Evolutionary conservation across 2,329 filamentous ascomycete species (phyloP), one percentile per base, ranked within the genome.

Genomic region (Xylariomycetidae sp.): DNA sequence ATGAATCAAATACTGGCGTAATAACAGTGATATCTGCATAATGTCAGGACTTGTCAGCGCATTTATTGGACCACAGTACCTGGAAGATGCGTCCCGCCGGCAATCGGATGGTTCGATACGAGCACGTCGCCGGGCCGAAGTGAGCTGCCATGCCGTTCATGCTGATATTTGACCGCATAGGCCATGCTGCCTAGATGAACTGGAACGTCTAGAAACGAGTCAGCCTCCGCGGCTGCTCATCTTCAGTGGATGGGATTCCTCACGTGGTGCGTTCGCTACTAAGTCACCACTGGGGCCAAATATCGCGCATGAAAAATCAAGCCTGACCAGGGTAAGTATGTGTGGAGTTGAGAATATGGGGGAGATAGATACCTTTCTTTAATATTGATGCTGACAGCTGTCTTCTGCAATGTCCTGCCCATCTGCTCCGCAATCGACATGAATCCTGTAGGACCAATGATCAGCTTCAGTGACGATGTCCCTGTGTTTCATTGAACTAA

Each of bases 391-490:
- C 75, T 82, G 11, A 89, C 80, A 45, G 78, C 80, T 0, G 83
- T 88, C 61, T 88, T 88, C 50, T 88, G 82, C n/a, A 90, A 59
- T 4, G 82, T 81, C 31, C 81, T 70, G 0, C 85, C 85, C 84
- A 89, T 89, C 51, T 89, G 85, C 57, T 89, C 85, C 0, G 85
- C 85, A 42, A 89, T 86, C 3, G 80, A 78, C 85, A 89, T 88
- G 61, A 89, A 89, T 23, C 20, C 20, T 23, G 20, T n/a, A n/a
- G 20, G n/a, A 23, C n/a, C 8, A 8, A 23, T 23, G 20, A n/a
- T 23, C n/a, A 23, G n/a, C 20, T 23, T 23, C 8, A 23, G n/a
- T n/a, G n/a, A n/a, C n/a, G n/a, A n/a, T n/a, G n/a, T n/a, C n/a
- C n/a, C n/a, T n/a, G n/a, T n/a, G n/a, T n/a, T n/a, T n/a, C n/a